Percentiles rank a stretch among this genome's conserved stretches.
Conservation (phyloP, 805 yeast genomes). For the Yarrowia keelungensis region DNA sequence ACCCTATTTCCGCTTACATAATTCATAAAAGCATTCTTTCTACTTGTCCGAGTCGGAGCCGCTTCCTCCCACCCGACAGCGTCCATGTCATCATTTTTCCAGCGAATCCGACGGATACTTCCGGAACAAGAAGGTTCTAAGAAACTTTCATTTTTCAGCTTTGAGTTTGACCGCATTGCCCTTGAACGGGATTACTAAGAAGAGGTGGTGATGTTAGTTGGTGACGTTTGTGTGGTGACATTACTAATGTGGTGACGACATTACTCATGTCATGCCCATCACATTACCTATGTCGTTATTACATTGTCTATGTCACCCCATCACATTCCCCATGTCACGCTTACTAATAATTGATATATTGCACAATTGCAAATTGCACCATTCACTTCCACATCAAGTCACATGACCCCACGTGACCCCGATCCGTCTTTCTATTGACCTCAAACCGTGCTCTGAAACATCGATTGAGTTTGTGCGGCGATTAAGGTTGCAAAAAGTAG, state of each 20-base stretch:
- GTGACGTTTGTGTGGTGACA: too few species aligned
- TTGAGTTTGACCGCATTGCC: slow-evolving; percentile 33
- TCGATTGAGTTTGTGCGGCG: slow-evolving; percentile 12
- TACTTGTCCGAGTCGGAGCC: slow-evolving; percentile 24
- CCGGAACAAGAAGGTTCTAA: slow-evolving; percentile 20
- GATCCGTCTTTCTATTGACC: background rate
- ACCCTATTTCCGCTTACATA: too few species aligned
- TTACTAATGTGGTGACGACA: too few species aligned
- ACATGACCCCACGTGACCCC: slow-evolving; percentile 1
- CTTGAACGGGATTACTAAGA: background rate
- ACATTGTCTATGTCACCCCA: too few species aligned
- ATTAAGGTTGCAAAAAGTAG: too few species aligned
- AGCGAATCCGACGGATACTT: background rate
- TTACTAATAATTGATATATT: too few species aligned
- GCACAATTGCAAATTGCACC: background rate
- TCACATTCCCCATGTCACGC: too few species aligned
- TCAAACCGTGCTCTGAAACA: background rate
- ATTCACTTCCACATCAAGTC: background rate
- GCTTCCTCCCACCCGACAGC: slow-evolving; percentile 30
- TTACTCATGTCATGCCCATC: too few species aligned
- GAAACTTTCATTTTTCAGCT: slow-evolving; percentile 9
- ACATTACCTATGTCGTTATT: too few species aligned
- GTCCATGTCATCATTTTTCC: background rate
- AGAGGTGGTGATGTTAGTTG: too few species aligned
- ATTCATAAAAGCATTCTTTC: background rate